Base-by-base conservation (phyloP, 768 basidiomycete species). In the Tubosaeta sp. region DNA sequence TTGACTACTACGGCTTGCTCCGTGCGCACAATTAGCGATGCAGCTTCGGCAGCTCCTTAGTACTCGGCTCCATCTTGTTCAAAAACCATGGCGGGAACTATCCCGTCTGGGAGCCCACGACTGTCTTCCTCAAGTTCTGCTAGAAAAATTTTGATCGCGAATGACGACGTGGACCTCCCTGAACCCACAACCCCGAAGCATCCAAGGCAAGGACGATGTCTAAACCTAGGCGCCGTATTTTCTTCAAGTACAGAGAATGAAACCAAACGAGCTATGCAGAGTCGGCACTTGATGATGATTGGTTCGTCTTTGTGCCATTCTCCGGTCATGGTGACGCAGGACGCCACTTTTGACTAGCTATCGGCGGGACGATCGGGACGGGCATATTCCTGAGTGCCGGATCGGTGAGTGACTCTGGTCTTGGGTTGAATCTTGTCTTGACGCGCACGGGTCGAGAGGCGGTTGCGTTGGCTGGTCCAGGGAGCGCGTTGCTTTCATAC, bases 361-460 rank as follows among this genome's bases (percentile, higher is more conserved):
- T 80, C 50, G 79, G 79, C 16, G 79, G 79, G 0, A 82, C 79
- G 0, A 81, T 80, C 35, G 79, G 79, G n/a, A 79, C 78, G 2
- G 80, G 81, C 44, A 80, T 83, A 38, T 83, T 83, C 58, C 68
- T 83, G 60, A 79, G 80, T 60, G 79, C 79, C 34, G 82, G 80
- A 42, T 75, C 77, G 43, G 78, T 78, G 46, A 36, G 76, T 58
- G 4, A 22, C 6, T n/a, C 1, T 13, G 7, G 14, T 43, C 22
- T 16, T 14, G 12, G n/a, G n/a, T 18, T 3, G 8, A 5, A 3
- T 14, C 32, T 31, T 41, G n/a, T 14, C 2, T 21, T 19, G 30
- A 18, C 36, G n/a, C 38, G 43, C 21, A 39, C 12, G 31, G 25
- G 18, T 31, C 27, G 18, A 27, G 35, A 79, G 76, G 74, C 81